Percentiles rank a stretch among this genome's conserved stretches.
These are phyloP conservation scores for Gaillardinia entomophila DNA, from an alignment of 805 yeast genomes.

Conservation along the genomic window DNA sequence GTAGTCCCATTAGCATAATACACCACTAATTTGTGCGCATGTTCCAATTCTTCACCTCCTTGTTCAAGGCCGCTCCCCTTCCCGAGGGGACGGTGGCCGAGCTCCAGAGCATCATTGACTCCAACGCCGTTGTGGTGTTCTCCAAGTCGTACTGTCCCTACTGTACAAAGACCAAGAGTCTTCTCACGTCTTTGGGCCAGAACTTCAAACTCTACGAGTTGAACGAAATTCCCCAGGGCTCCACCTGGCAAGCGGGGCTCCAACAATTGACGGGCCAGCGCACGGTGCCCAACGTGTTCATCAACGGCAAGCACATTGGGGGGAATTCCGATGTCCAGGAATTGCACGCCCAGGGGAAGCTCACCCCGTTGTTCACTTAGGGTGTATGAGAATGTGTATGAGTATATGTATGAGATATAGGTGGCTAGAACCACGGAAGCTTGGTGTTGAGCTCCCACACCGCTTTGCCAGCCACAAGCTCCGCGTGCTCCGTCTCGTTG, in stretches of 20 bases:
- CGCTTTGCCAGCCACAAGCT: constrained; percentile 18
- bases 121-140: constrained; percentile 15
- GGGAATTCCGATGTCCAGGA: constrained; percentile 32
- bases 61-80: constrained; percentile 9
- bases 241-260: constrained; percentile 23
- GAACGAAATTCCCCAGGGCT: constrained; percentile 19
- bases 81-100: constrained; percentile 6
- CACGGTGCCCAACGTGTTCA: constrained; percentile 33
- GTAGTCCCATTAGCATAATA: constrained; percentile 2
- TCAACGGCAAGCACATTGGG: constrained; percentile 32
- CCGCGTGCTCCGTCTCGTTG: constrained; percentile 17
- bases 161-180: constrained; percentile 18
- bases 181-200: constrained; percentile 8
- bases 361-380: constrained; percentile 2
- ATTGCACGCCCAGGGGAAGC: constrained; percentile 18
- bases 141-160: constrained; percentile 29
- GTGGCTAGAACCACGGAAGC: constrained; percentile 35
- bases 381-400: constrained; percentile 4
- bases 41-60: constrained; percentile 6
- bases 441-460: constrained; percentile 39
- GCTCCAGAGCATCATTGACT: constrained; percentile 4
- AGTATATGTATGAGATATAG: no score
- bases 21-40: background rate
- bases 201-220: constrained; percentile 24
- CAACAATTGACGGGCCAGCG: constrained; percentile 26